Conservation (phyloP, 108 stramenopile genomes). For the Fragilariopsis cylindrus region DNA sequence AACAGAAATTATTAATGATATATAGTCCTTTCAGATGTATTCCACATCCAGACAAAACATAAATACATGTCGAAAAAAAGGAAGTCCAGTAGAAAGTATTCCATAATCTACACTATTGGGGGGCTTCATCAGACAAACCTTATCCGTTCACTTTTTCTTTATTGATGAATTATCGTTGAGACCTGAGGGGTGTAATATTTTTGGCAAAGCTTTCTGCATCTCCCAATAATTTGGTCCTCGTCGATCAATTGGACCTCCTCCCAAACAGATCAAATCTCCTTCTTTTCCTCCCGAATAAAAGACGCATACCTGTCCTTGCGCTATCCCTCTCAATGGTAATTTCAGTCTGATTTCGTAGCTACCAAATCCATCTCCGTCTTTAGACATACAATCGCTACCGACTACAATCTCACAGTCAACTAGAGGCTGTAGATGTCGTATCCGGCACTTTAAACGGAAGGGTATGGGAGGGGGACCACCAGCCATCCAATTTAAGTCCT, state of each 20-base stretch:
- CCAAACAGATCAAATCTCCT: slow-evolving; percentile 73
- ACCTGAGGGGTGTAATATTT: slow-evolving; percentile 42
- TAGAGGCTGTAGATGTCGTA: slow-evolving; percentile 80
- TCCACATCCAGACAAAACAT: not conserved
- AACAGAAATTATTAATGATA: no score
- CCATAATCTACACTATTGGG: no score
- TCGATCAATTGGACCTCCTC: slow-evolving; percentile 66
- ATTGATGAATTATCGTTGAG: slow-evolving; percentile 34
- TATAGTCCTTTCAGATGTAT: no score
- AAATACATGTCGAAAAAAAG: not conserved
- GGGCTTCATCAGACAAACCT: no score
- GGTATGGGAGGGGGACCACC: slow-evolving; percentile 40
- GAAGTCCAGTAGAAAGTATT: slow-evolving; percentile 1
- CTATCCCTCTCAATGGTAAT: slow-evolving; percentile 70
- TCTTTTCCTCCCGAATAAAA: slow-evolving; percentile 57
- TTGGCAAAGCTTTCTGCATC: slow-evolving; percentile 34
- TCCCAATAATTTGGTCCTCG: slow-evolving; percentile 56
- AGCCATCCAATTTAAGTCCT: slow-evolving; percentile 71
- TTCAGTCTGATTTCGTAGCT: slow-evolving; percentile 41
- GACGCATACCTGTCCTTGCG: slow-evolving; percentile 76
- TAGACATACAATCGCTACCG: not conserved
- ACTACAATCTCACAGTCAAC: slow-evolving; percentile 54
- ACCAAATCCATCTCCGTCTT: not conserved
- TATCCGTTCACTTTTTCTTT: no score
- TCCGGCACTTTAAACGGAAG: slow-evolving; percentile 54